Conservation (phyloP, 495 filamentous ascomycete genomes). For the Tetracladium marchalianum region DNA sequence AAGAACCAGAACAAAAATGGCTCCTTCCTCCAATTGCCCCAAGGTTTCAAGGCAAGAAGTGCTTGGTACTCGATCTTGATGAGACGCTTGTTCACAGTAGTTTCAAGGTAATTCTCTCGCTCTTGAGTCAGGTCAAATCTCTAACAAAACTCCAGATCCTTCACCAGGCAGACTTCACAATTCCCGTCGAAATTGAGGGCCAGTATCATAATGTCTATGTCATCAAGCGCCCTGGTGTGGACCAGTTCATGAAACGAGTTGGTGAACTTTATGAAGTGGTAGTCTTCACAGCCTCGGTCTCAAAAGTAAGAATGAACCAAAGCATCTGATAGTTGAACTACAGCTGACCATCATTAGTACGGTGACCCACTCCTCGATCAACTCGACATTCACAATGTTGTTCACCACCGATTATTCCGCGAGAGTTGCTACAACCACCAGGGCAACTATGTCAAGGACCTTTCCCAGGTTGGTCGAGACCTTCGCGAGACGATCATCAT, state of each 20-base stretch:
- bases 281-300: slow-evolving; percentile 97
- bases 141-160: slow-evolving; percentile 60
- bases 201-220: slow-evolving; percentile 99
- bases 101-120: slow-evolving; percentile 66
- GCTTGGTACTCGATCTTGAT: slow-evolving; percentile 89
- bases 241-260: slow-evolving; percentile 97
- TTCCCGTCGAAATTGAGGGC: slow-evolving; percentile 97
- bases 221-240: slow-evolving; percentile 94
- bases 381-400: slow-evolving; percentile 91
- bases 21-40: slow-evolving; percentile 71
- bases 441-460: slow-evolving; percentile 98
- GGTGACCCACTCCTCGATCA: slow-evolving; percentile 95
- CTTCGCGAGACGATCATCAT: slow-evolving; percentile 98
- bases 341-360: slow-evolving; percentile 47
- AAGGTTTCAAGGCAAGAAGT: slow-evolving; percentile 77
- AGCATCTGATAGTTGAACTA: background rate
- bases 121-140: background rate
- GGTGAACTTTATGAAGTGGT: slow-evolving; percentile 98
- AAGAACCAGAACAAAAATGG: slow-evolving; percentile 45
- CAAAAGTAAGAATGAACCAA: slow-evolving; percentile 57
- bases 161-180: slow-evolving; percentile 97
- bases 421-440: slow-evolving; percentile 99
- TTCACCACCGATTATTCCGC: slow-evolving; percentile 92
- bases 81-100: slow-evolving; percentile 99
- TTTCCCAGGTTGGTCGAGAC: slow-evolving; percentile 93